phyloP scores from a whole-genome alignment of 176 grass and related monocot species.

The Echinochloa phyllopogon region DNA sequence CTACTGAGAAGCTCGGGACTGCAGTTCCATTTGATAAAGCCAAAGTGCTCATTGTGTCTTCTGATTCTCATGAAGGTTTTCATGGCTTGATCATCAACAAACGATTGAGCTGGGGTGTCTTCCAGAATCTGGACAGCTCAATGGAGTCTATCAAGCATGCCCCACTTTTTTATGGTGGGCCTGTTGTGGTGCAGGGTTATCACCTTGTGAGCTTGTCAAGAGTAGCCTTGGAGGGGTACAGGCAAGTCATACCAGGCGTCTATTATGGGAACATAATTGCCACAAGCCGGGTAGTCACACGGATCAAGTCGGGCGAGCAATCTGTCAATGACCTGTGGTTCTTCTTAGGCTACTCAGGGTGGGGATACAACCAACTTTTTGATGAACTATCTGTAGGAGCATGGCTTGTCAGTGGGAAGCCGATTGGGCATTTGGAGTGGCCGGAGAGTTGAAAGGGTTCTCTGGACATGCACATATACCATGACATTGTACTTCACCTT shows the following conservation, averaged over 20 bases:
- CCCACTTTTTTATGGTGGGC: slow-evolving; percentile 83
- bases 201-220: slow-evolving; percentile 77
- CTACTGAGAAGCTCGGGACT: slow-evolving; percentile 59
- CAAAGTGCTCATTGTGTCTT: slow-evolving; percentile 66
- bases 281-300: slow-evolving; percentile 50
- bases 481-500: neutral
- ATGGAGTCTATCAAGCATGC: slow-evolving; percentile 62
- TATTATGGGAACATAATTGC: slow-evolving; percentile 76
- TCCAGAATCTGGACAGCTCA: slow-evolving; percentile 67
- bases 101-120: slow-evolving; percentile 70
- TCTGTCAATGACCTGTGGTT: slow-evolving; percentile 69
- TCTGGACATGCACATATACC: slow-evolving; percentile 34
- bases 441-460: slow-evolving; percentile 52
- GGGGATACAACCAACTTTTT: slow-evolving; percentile 75
- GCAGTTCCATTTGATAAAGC: slow-evolving; percentile 74
- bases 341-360: slow-evolving; percentile 81
- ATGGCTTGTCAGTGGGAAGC: slow-evolving; percentile 55
- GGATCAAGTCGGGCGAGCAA: slow-evolving; percentile 58
- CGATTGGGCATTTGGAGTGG: slow-evolving; percentile 66
- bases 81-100: slow-evolving; percentile 90
- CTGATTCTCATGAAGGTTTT: slow-evolving; percentile 66
- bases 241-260: slow-evolving; percentile 53
- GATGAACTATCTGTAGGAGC: slow-evolving; percentile 72
- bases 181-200: slow-evolving; percentile 66
- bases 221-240: slow-evolving; percentile 63